phyloP scores from a whole-genome alignment of 1,139 yeast genomes.

The Pneumocystis jirovecii region DNA sequence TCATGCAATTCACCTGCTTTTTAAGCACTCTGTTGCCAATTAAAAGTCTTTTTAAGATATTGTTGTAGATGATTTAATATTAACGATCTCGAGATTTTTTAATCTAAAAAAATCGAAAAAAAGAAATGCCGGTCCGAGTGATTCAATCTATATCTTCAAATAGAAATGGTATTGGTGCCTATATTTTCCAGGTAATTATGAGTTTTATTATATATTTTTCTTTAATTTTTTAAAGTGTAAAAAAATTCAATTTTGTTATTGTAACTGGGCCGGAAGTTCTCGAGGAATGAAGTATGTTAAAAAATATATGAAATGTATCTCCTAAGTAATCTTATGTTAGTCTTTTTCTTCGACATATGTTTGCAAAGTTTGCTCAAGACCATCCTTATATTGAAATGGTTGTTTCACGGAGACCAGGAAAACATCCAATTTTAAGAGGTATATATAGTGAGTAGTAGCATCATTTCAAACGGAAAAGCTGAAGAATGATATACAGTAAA shows the following conservation, averaged over 20 bases:
- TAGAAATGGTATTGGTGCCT: constrained; percentile 73
- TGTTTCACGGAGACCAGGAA: constrained; percentile 57
- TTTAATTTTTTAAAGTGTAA: constrained; percentile 33
- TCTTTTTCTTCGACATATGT: constrained; percentile 43
- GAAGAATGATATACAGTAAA: constrained; percentile 12
- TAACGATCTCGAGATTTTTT: neutral
- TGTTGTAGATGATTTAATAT: neutral
- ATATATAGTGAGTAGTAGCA: constrained; percentile 34
- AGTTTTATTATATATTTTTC: neutral
- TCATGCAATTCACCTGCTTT: neutral
- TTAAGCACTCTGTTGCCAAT: neutral
- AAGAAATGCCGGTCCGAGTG: constrained; percentile 29
- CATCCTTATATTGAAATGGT: constrained; percentile 61
- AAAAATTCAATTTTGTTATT: constrained; percentile 56
- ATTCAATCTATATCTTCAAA: constrained; percentile 40
- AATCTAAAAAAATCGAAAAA: neutral
- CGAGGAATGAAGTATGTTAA: constrained; percentile 44
- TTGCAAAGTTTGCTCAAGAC: constrained; percentile 41
- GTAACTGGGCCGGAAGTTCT: constrained; percentile 95
- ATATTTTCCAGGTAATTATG: constrained; percentile 36
- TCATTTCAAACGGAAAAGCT: neutral
- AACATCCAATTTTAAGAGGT: constrained; percentile 56
- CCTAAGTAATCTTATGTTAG: constrained; percentile 16
- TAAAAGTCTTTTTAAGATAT: neutral
- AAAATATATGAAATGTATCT: neutral